Base-by-base conservation (phyloP, 345 rosid genomes). In the Populus pruinosa region DNA sequence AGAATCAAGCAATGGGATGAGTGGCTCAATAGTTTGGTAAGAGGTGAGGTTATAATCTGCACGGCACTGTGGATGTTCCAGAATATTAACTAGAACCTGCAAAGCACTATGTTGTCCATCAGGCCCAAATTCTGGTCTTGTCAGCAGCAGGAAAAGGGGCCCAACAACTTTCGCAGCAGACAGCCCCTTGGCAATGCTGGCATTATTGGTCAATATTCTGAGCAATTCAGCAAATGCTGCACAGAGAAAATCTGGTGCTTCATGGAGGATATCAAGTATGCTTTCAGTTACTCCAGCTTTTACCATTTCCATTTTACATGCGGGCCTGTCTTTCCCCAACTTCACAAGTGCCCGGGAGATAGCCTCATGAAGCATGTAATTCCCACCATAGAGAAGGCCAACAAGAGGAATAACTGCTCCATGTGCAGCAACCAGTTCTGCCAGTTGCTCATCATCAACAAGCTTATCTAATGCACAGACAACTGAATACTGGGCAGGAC, bases 391-490 rank as follows among this genome's bases (percentile, higher is more conserved):
- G 53, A 96, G 97, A 87, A 96, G 98, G 80, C 98, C 94, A 75
- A 94, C 98, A 82, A 96, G 97, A 83, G 99, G 99, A 81, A 94
- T 85, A 70, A 96, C 98, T 39, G 99, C 98, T 47, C 98, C 99
- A 87, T 94, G 98, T 33, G 98, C 98, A 41, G 98, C 99, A 76
- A 96, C 98, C 70, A 94, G 88, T 87, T 96, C 99, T 56, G 99
- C 99, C 72, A 96, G 88, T 81, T 96, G 98, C 85, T 94, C 99
- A 81, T 96, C 99, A 81, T 96, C 99, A 44, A 92, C 91, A 77
- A 96, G 96, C 85, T 94, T 94, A 82, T 94, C 99, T 73, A 96
- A 65, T 2, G 99, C 99, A 66, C 92, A 90, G 55, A 96, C 99
- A 70, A 94, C 98, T 44, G 98, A 94, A 85, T 91, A 92, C 84